phyloP scores from a whole-genome alignment of 1,284 basidiomycete genomes.

The Irpex sp. region DNA sequence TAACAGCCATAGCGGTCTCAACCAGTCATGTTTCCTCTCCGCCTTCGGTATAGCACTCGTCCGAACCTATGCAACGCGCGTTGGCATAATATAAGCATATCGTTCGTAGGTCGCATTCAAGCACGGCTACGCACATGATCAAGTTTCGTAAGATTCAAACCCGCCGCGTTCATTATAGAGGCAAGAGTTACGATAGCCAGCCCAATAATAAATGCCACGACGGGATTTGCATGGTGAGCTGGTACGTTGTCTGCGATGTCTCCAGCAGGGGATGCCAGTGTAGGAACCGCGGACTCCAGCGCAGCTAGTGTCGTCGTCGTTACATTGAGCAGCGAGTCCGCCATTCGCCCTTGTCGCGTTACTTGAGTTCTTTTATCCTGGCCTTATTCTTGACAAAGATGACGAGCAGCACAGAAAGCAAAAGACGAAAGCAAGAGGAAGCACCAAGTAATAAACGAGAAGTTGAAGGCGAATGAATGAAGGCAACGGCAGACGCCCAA shows the following conservation, averaged over 20 bases:
- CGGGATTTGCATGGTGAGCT: constrained; percentile 46
- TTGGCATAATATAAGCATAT: background rate
- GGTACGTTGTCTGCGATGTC: constrained; percentile 21
- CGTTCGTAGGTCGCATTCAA: background rate
- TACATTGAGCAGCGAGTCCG: background rate
- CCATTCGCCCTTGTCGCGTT: background rate
- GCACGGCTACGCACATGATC: constrained; percentile 56
- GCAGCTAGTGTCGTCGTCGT: background rate
- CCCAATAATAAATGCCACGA: constrained; percentile 75
- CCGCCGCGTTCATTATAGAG: constrained; percentile 78
- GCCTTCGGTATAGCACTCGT: constrained; percentile 68
- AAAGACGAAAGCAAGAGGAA: no score
- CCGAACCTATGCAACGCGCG: constrained; percentile 42
- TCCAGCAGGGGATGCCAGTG: background rate
- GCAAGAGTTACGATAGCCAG: constrained; percentile 74
- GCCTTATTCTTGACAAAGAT: no score
- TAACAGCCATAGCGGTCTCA: constrained; percentile 76
- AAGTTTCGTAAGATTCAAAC: constrained; percentile 78
- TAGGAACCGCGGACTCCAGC: background rate
- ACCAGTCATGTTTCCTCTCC: constrained; percentile 61
- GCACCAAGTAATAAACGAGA: no score
- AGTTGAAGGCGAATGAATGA: no score
- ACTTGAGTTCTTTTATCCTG: no score
- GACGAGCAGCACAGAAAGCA: no score
- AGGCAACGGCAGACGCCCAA: no score